Conservation (phyloP, 305 asterid genomes). For the Fraxinus sp. region DNA sequence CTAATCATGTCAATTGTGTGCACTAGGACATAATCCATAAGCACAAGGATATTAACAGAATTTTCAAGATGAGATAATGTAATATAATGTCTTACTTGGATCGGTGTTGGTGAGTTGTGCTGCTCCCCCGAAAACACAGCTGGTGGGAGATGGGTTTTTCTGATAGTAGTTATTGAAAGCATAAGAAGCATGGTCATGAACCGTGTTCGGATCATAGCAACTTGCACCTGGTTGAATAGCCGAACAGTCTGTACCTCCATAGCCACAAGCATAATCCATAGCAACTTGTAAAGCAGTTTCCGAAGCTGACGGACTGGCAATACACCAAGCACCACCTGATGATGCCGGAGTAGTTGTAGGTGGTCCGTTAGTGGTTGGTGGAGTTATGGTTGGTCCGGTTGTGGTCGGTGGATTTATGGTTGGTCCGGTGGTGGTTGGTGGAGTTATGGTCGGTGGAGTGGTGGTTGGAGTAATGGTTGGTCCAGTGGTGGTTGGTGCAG, state of each 20-base stretch:
- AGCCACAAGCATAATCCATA: constrained; percentile 64
- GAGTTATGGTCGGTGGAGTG: constrained; percentile 25
- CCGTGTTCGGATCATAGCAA: constrained; percentile 51
- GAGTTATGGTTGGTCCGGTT: not conserved
- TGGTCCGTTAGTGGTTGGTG: constrained; percentile 19
- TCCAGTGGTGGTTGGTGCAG: constrained; percentile 38
- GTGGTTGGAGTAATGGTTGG: constrained; percentile 34
- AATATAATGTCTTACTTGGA: constrained; percentile 51
- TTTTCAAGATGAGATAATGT: not conserved
- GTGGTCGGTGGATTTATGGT: constrained; percentile 20
- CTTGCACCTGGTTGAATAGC: constrained; percentile 43
- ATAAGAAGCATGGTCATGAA: constrained; percentile 58
- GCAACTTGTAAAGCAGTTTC: constrained; percentile 61
- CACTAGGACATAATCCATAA: not conserved
- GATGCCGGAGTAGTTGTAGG: constrained; percentile 24
- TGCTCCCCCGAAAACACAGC: constrained; percentile 62
- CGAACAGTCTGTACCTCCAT: constrained; percentile 57
- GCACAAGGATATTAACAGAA: not conserved
- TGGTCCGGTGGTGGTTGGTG: constrained; percentile 25
- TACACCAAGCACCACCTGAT: constrained; percentile 50
- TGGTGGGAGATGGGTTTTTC: constrained; percentile 57
- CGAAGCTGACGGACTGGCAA: constrained; percentile 49
- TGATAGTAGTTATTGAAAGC: constrained; percentile 64
- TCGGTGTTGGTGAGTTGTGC: constrained; percentile 51
- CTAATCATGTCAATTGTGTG: not conserved